phyloP scores from a whole-genome alignment of 2,329 filamentous ascomycete species.

The Pleurostoma richardsiae region DNA sequence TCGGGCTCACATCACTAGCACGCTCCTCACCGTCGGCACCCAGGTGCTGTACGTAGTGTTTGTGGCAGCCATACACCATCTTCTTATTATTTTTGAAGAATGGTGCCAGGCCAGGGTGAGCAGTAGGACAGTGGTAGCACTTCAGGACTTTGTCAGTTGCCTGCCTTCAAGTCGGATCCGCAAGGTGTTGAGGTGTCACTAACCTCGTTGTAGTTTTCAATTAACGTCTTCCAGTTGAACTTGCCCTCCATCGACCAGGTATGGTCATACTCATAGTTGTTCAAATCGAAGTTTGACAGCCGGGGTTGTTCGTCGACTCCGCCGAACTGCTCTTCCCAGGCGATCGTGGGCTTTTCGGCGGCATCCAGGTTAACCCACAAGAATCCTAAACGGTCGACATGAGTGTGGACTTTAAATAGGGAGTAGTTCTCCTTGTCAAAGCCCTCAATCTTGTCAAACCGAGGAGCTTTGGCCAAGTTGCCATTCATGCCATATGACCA shows the following conservation, averaged over 20 bases:
- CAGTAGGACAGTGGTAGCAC: conserved; percentile 42
- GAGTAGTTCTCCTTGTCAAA: conserved; percentile 35
- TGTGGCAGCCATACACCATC: neutral
- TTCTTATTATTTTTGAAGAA: conserved; percentile 2
- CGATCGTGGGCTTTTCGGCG: conserved; percentile 24
- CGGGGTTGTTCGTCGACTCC: conserved; percentile 17
- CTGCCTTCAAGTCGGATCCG: too few relatives aligned
- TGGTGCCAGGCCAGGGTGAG: conserved; percentile 34
- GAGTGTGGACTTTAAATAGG: conserved; percentile 39
- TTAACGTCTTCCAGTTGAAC: conserved; percentile 33
- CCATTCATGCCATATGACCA: conserved; percentile 39
- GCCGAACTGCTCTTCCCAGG: conserved; percentile 36
- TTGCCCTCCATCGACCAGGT: conserved; percentile 26
- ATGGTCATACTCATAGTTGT: conserved; percentile 19
- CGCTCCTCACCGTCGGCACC: conserved; percentile 22
- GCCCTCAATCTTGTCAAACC: conserved; percentile 28
- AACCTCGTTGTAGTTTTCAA: conserved; percentile 42
- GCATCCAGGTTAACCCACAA: conserved; percentile 46
- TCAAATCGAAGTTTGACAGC: conserved; percentile 16
- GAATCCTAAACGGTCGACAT: conserved; percentile 38
- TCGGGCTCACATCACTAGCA: conserved; percentile 17
- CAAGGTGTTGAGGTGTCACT: neutral
- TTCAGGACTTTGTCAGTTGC: neutral
- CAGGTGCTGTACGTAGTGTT: conserved; percentile 21
- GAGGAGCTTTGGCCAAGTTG: conserved; percentile 34